Percentiles rank a stretch among this genome's conserved stretches.
Conservation (phyloP, 2,329 filamentous ascomycete species). For the Alternaria conjuncta region DNA sequence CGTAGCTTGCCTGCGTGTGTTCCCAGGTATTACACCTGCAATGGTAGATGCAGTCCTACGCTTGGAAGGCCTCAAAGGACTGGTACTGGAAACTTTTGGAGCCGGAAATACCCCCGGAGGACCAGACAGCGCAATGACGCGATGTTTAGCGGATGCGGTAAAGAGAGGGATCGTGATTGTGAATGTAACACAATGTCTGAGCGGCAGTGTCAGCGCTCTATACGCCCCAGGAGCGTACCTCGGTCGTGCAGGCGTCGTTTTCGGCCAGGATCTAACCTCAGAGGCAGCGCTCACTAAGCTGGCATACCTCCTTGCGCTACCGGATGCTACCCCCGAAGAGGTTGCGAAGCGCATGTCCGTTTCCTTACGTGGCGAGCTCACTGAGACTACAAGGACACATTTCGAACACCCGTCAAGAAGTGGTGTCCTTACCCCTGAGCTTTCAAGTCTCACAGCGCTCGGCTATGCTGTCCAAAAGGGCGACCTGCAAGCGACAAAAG, state of each 20-base stretch:
- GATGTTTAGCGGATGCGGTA: conserved; percentile 78
- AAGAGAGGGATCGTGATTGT: conserved; percentile 83
- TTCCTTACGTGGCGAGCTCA: conserved; percentile 84
- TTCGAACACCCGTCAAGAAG: conserved; percentile 76
- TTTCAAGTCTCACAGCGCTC: conserved; percentile 74
- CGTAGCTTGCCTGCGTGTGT: conserved; percentile 87
- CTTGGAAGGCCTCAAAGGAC: conserved; percentile 76
- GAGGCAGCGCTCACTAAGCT: conserved; percentile 92
- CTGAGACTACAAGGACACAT: conserved; percentile 72
- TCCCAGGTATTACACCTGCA: conserved; percentile 90
- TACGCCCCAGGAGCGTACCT: conserved; percentile 65
- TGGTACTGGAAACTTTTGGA: conserved; percentile 90
- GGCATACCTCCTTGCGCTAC: conserved; percentile 78
- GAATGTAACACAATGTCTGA: conserved; percentile 87
- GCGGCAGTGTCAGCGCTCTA: conserved; percentile 49
- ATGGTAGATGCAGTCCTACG: conserved; percentile 87
- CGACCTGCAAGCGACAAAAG: conserved; percentile 68
- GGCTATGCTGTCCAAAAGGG: conserved; percentile 81
- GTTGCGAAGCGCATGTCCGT: conserved; percentile 74
- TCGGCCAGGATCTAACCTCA: conserved; percentile 86
- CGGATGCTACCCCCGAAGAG: conserved; percentile 67
- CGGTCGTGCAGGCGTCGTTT: conserved; percentile 83
- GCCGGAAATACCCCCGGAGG: conserved; percentile 90
- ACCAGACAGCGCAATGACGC: conserved; percentile 77
- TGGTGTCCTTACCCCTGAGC: conserved; percentile 59